Base-by-base conservation (phyloP, 495 filamentous ascomycete species). In the Podospora comata region DNA sequence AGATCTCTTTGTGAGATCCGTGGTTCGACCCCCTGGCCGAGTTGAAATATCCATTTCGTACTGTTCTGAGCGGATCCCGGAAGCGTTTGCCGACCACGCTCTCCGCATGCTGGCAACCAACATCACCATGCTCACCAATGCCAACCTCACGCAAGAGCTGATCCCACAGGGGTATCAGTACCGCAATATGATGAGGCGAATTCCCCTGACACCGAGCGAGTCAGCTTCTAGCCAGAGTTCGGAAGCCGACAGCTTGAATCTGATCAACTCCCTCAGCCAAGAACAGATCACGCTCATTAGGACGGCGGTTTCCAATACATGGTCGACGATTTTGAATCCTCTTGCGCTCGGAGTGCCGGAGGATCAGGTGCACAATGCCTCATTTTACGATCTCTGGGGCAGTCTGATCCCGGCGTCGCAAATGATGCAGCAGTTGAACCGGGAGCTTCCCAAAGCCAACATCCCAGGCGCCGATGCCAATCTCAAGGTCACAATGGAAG, bases 381-480 rank as follows among this genome's bases (percentile, higher is more conserved):
- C 81, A 0, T 84, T 84, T 64, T 84, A 78, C 64, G 82, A 84
- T 56, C 79, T 83, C 13, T 84, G 81, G 81, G 82, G 82, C 11
- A 79, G 80, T 3, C 70, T 82, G 16, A 74, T 83, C 61, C 79
- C 82, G 0, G 82, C 82, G 3, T 76, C 79, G 6, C 81, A 82
- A 70, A 71, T 84, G 27, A 77, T 81, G 39, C 71, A 73, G 11
- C 79, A 79, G 65, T 76, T 82, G 19, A 82, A 77, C 60, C 74
- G 76, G 19, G 80, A 80, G 56, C 69, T 83, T 26, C 69, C 75
- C 13, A 68, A 70, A 60, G 64, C 75, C 27, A 62, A 60, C 27
- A 19, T 73, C 3, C 58, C 65, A 0, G 75, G 72, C 0, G 64
- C 69, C 0, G 73, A 75, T 16, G 71, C 67, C 3, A 64, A 60